Base-by-base conservation (phyloP, 805 yeast genomes). In the Blastobotrys robertii region DNA sequence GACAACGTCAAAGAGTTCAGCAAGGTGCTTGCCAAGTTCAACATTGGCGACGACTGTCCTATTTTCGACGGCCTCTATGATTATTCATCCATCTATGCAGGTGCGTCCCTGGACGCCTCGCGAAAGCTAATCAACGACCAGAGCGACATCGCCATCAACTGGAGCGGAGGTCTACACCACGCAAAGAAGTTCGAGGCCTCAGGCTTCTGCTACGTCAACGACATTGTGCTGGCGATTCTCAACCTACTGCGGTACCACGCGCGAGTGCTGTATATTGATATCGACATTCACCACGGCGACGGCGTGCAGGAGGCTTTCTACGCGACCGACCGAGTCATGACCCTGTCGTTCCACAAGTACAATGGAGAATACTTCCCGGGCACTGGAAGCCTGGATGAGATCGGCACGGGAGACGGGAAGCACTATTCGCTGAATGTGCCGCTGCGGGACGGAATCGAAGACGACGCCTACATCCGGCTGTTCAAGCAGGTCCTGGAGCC, bases 251-350 rank as follows among this genome's bases (percentile, higher is more conserved):
- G 95, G 46, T 81, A 79, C 57, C 88, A 84, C 60, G 86, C 95
- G 25, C 74, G 95, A 45, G 95, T 86, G 8, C 63, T 86, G 37
- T 86, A 86, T 59, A 83, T 86, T 45, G 96, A 86, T 59, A 86
- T 84, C 41, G 96, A 86, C 59, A 80, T 86, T 16, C 96, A 86
- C 59, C 96, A 86, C 58, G 96, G 96, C 29, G 96, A 86, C 61
- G 96, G 95, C 48, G 96, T 86, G 3, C 94, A 87, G 60, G 95
- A 87, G 61, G 95, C 95, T 1, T 86, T 86, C 55, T 87, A 86
- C 60, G 77, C 94, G 29, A 84, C 95, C 1, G 95, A 87, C 62
- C 67, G 95, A 37, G 96, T 86, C 31, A 84, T 83, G 85, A 85
- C 95, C 1, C 74, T 82, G 44, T 83, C 94, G 4, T 85, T 86